A percentile compares a stretch with the other conserved stretches of the same genome.
These are phyloP conservation scores for Magnolia officinalis DNA, from an alignment of 164 flowering plant species.

Conservation along the genomic window DNA sequence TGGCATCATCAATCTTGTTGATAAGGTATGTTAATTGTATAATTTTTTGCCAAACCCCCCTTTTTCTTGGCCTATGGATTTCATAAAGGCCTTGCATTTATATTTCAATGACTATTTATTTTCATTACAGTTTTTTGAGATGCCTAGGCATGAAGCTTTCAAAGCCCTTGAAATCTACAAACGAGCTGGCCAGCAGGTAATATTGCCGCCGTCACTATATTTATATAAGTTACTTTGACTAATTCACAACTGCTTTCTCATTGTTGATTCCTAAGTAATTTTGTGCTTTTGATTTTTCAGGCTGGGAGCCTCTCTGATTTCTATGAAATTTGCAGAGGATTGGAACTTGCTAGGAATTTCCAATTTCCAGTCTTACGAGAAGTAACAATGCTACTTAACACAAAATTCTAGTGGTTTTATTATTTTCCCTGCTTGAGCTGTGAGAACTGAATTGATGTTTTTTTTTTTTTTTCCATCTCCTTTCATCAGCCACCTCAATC, in stretches of 20 bases:
- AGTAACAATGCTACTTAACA: constrained; percentile 37
- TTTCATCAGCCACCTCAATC: constrained; percentile 89
- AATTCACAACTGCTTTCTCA: background rate
- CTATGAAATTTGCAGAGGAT: constrained; percentile 86
- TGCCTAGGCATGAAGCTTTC: constrained; percentile 98
- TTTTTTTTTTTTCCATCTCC: background rate
- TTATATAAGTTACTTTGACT: background rate
- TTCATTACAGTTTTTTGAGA: constrained; percentile 87
- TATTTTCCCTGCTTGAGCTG: background rate
- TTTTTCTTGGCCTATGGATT: background rate
- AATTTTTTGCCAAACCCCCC: background rate
- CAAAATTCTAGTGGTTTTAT: background rate
- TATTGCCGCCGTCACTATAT: background rate
- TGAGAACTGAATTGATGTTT: background rate
- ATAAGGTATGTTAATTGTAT: constrained; percentile 56
- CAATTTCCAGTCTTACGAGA: constrained; percentile 92
- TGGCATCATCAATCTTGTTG: constrained; percentile 96
- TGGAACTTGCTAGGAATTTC: constrained; percentile 98
- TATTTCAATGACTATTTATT: constrained; percentile 6
- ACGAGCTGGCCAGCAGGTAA: constrained; percentile 97
- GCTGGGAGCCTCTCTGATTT: constrained; percentile 86
- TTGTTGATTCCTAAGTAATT: constrained; percentile 10
- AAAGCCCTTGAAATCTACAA: constrained; percentile 92
- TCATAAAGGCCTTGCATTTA: background rate
- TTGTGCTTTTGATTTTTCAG: constrained; percentile 39